Percentiles rank a stretch among this genome's conserved stretches.
Evolutionary conservation across 2,329 filamentous ascomycete genomes (phyloP).

Genomic region (Ampelomyces quisqualis): DNA sequence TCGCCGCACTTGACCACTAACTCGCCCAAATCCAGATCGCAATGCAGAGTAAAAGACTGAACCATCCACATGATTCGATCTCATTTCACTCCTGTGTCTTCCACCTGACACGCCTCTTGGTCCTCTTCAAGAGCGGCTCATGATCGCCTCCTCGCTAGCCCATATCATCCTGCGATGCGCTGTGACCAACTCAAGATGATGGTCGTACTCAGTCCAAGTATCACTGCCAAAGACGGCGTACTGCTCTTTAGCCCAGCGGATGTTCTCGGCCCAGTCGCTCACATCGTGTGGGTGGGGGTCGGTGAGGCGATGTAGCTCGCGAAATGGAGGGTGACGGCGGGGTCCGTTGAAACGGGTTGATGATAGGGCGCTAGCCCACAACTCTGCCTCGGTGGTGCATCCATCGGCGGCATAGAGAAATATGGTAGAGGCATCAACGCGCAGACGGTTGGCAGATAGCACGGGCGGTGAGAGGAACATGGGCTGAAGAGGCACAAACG

Average conservation of each 20-base stretch:
- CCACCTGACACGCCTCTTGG: too few species aligned
- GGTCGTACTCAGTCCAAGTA: slow-evolving; percentile 34
- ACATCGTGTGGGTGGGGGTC: slow-evolving; percentile 16
- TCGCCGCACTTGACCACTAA: too few species aligned
- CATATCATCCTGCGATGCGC: slow-evolving; percentile 22
- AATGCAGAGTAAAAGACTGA: too few species aligned
- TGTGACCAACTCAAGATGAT: slow-evolving; percentile 26
- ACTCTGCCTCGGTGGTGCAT: slow-evolving; percentile 2
- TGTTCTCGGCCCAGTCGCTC: slow-evolving; percentile 37
- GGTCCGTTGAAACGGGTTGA: slow-evolving; percentile 22
- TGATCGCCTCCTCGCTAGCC: slow-evolving; percentile 27
- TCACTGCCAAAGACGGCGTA: slow-evolving; percentile 15
- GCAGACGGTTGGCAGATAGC: slow-evolving; percentile 18
- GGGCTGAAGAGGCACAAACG: slow-evolving; percentile 9
- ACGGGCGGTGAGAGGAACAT: slow-evolving; percentile 17
- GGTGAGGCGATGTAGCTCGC: slow-evolving; percentile 29
- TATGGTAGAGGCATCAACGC: slow-evolving; percentile 18
- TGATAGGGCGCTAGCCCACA: slow-evolving; percentile 18
- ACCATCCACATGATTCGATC: too few species aligned
- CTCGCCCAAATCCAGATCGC: too few species aligned
- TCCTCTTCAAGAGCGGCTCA: not conserved
- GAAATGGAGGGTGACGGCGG: slow-evolving; percentile 22
- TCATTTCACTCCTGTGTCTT: too few species aligned
- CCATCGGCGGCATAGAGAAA: slow-evolving; percentile 19
- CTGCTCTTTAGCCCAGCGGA: slow-evolving; percentile 38